Evolutionary conservation across 169 alveolate genomes (phyloP), one percentile per base, ranked within the genome.

Genomic region (Eimeria sp.): DNA sequence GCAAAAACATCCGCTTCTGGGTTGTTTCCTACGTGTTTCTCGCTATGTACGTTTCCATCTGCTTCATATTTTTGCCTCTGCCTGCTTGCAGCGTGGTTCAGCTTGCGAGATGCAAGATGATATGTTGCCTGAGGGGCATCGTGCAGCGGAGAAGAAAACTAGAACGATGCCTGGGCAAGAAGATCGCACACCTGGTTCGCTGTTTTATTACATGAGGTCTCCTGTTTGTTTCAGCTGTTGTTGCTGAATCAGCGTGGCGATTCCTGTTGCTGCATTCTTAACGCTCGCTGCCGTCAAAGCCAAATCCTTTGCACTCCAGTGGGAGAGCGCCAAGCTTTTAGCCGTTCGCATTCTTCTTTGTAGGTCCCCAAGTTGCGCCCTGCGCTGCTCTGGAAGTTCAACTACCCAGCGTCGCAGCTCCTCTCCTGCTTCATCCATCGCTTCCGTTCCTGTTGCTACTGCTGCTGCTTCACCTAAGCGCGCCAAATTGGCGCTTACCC

Each of bases 291-390:
- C 87, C 1, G 87, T 77, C 43, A 46, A 43, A 25, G 62, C 87
- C 66, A 77, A 49, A n/a, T 77, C 87, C 25, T 23, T 49, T 6
- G 87, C 58, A 77, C 46, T 52, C 87, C 87, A 77, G 25, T 77
- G 87, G 27, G 87, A 23, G 16, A 60, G 37, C 64, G 87, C 87
- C 54, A 71, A 30, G 25, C 54, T 37, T 25, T 71, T 71, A 27
- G 54, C 0, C n/a, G 54, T 37, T 6, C 18, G 54, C 80, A 71
- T 52, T 71, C 37, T 4, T 33, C 54, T 37, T 18, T 71, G 49
- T 0, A 71, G n/a, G 16, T 25, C 54, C 33, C 33, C 80, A 71
- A 71, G n/a, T 52, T 71, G 80, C 49, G 16, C 20, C 16, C 33
- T 71, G 54, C n/a, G 49, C 30, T 71, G 54, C 80, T 2, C 16